Conservation (phyloP, 345 rosid species). For the Gynandropsis gynandra region DNA sequence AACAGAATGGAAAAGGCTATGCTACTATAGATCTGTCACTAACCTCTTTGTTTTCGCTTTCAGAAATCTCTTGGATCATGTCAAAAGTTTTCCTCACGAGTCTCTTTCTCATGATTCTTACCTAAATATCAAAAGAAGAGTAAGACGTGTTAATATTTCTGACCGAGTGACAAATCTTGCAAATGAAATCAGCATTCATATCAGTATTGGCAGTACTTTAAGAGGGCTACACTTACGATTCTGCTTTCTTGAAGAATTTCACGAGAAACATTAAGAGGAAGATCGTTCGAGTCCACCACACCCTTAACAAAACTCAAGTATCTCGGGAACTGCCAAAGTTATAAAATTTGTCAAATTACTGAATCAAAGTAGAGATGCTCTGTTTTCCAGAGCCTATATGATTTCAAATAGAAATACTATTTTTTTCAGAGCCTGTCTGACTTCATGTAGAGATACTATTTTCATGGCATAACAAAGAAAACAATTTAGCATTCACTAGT, state of each 20-base stretch:
- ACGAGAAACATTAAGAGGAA: conserved; percentile 94
- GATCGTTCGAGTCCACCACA: conserved; percentile 92
- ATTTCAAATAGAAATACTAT: too few species aligned
- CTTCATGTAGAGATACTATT: too few species aligned
- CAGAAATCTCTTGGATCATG: conserved; percentile 88
- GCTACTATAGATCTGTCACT: not conserved
- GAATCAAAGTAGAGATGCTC: not conserved
- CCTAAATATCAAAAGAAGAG: conserved; percentile 30
- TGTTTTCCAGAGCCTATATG: not conserved
- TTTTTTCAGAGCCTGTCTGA: not conserved
- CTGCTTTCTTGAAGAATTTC: conserved; percentile 97
- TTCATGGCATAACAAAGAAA: not conserved
- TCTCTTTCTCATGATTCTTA: conserved; percentile 96
- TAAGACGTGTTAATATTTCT: not conserved
- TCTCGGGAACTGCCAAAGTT: conserved; percentile 67
- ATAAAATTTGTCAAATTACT: not conserved
- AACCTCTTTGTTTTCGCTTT: conserved; percentile 89
- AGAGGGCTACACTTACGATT: conserved; percentile 40
- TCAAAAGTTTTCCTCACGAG: conserved; percentile 92
- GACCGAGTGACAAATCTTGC: not conserved
- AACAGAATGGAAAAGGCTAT: too few species aligned
- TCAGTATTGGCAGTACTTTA: not conserved
- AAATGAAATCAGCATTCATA: not conserved
- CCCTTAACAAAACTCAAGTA: conserved; percentile 97
- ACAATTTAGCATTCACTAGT: not conserved